Evolutionary conservation across 306 rosid genomes (phyloP).

Genomic region (Aeschynomene evenia): DNA sequence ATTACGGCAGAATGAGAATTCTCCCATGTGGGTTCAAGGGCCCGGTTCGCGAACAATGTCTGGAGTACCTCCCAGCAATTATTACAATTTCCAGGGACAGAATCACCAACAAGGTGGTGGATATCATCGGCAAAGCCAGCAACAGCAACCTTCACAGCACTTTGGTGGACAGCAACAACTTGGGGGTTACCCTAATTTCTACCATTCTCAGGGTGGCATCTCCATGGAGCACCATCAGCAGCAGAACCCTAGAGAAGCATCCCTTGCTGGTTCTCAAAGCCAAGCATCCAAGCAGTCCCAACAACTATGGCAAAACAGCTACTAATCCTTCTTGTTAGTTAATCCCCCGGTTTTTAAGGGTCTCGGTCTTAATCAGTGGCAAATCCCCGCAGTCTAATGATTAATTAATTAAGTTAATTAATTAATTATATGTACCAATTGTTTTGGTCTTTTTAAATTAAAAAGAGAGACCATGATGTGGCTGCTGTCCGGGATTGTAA

Average conservation of each 20-base stretch:
- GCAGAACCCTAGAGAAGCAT: constrained; percentile 77
- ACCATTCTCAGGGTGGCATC: constrained; percentile 81
- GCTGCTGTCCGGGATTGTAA: constrained; percentile 83
- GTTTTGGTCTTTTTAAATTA: constrained; percentile 71
- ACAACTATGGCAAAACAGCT: constrained; percentile 94
- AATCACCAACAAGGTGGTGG: constrained; percentile 71
- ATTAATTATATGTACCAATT: constrained; percentile 52
- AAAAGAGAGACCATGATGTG: constrained; percentile 61
- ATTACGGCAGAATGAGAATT: constrained; percentile 80
- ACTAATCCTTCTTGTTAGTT: constrained; percentile 73
- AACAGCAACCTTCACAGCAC: constrained; percentile 94
- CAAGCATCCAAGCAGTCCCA: constrained; percentile 92
- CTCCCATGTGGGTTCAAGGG: constrained; percentile 96
- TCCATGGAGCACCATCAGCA: constrained; percentile 84
- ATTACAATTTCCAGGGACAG: constrained; percentile 94
- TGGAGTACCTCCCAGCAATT: constrained; percentile 76
- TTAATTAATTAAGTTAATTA: too few species aligned
- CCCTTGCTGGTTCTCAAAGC: constrained; percentile 73
- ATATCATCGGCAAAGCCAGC: constrained; percentile 92
- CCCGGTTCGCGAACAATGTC: constrained; percentile 92
- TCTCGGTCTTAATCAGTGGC: constrained; percentile 54
- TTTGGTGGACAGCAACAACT: constrained; percentile 58
- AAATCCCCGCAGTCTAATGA: constrained; percentile 47
- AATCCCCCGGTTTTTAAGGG: constrained; percentile 65
- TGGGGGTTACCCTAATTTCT: constrained; percentile 75